phyloP scores from a whole-genome alignment of 495 filamentous ascomycete genomes.

The Cairneyella variabilis region DNA sequence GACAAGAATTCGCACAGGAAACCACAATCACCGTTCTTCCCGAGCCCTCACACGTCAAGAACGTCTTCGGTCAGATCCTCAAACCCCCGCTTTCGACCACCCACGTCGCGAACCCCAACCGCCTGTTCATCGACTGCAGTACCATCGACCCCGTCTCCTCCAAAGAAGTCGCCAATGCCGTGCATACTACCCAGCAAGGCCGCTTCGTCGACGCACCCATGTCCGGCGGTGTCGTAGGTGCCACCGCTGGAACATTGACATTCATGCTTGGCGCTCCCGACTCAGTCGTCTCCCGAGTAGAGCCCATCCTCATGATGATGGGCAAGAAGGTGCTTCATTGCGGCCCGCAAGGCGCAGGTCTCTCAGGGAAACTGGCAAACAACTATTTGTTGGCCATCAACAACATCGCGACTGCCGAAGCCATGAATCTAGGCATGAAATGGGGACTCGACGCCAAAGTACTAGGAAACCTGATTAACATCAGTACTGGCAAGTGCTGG shows the following conservation, averaged over 20 bases:
- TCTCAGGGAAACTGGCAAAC: conserved; percentile 86
- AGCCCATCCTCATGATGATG: conserved; percentile 68
- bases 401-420: conserved; percentile 89
- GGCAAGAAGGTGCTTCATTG: conserved; percentile 78
- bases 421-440: conserved; percentile 84
- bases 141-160: conserved; percentile 84
- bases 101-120: conserved; percentile 34
- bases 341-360: conserved; percentile 72
- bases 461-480: conserved; percentile 77
- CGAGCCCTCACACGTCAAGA: conserved; percentile 72
- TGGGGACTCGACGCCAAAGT: conserved; percentile 80
- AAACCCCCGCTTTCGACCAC: conserved; percentile 36
- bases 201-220: conserved; percentile 77
- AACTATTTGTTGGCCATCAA: conserved; percentile 91
- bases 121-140: conserved; percentile 77
- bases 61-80: conserved; percentile 65
- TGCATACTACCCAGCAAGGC: conserved; percentile 49
- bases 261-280: conserved; percentile 81
- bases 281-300: conserved; percentile 54
- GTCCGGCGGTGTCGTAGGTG: conserved; percentile 84
- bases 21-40: conserved; percentile 78
- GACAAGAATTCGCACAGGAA: conserved; percentile 46
- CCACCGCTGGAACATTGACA: conserved; percentile 67
- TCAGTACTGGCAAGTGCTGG: conserved; percentile 86
- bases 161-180: conserved; percentile 57